Conservation (phyloP, 2,329 filamentous ascomycete genomes). For the Neopestalotiopsis clavispora region DNA sequence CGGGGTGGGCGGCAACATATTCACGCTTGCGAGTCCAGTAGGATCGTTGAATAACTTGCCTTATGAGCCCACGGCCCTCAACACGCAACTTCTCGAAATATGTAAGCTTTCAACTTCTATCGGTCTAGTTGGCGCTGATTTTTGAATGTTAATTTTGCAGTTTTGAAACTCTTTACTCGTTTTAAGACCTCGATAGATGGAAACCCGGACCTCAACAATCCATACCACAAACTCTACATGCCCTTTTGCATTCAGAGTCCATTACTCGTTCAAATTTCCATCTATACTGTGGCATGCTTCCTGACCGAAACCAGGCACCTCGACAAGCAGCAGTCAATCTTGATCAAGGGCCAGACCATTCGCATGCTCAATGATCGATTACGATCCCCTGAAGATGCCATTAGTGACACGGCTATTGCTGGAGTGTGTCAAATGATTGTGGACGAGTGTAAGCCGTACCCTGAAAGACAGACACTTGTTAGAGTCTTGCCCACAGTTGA, state of each 20-base stretch:
- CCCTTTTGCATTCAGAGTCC: conserved; percentile 20
- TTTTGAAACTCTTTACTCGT: conserved; percentile 11
- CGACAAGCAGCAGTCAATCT: conserved; percentile 16
- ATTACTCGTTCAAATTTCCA: conserved; percentile 17
- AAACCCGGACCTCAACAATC: conserved; percentile 8
- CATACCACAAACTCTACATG: conserved; percentile 19
- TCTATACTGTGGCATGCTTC: conserved; percentile 19
- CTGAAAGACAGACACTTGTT: background rate
- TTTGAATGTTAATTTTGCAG: background rate
- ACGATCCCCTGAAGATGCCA: conserved; percentile 9
- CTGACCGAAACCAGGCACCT: conserved; percentile 18
- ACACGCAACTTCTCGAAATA: conserved; percentile 13
- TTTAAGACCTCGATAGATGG: conserved; percentile 16
- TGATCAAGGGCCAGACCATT: conserved; percentile 19
- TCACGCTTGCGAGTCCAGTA: background rate
- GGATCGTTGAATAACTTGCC: conserved; percentile 2
- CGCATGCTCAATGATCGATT: conserved; percentile 18
- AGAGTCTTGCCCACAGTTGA: background rate
- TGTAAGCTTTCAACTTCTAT: background rate
- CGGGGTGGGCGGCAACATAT: background rate
- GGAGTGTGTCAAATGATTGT: conserved; percentile 16
- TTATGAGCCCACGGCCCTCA: background rate
- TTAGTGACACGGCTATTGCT: conserved; percentile 15
- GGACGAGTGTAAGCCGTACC: conserved; percentile 15
- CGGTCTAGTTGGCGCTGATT: background rate